These are phyloP conservation scores for Candida dubliniensis DNA, from an alignment of 1,139 yeast species.

Conservation along the genomic window DNA sequence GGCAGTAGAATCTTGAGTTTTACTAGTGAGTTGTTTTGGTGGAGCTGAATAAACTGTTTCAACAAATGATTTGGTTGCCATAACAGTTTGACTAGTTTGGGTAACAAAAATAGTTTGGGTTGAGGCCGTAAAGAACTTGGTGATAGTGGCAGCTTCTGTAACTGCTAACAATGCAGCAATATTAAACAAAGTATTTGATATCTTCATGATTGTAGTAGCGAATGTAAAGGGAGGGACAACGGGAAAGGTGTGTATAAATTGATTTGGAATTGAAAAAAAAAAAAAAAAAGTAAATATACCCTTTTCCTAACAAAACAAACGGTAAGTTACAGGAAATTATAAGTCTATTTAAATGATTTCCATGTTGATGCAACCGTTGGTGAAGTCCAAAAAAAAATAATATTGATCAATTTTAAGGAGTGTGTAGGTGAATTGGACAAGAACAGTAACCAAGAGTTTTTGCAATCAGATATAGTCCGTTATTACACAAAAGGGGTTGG, in stretches of 20 bases:
- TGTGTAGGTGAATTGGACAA: too few species aligned
- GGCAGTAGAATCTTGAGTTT: slow-evolving; percentile 18
- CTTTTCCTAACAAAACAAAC: too few species aligned
- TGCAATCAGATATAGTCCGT: too few species aligned
- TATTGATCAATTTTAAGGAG: too few species aligned
- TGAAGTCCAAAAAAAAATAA: too few species aligned
- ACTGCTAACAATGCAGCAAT: slow-evolving; percentile 9
- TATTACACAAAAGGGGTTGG: too few species aligned
- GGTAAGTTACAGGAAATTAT: too few species aligned
- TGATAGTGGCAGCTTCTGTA: slow-evolving; percentile 21
- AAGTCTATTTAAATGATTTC: too few species aligned
- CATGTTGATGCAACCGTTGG: too few species aligned
- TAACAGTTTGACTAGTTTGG: slow-evolving; percentile 19
- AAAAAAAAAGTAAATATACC: not conserved
- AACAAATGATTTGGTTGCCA: slow-evolving; percentile 11
- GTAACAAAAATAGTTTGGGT: slow-evolving; percentile 24
- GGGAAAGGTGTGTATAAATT: too few species aligned
- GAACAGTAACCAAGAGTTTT: too few species aligned
- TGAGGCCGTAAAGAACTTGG: slow-evolving; percentile 25
- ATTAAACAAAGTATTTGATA: slow-evolving; percentile 4
- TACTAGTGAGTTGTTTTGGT: slow-evolving; percentile 15
- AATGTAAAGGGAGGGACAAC: not conserved
- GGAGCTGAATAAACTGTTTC: slow-evolving; percentile 10
- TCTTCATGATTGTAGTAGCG: slow-evolving; percentile 3
- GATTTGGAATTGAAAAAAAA: not conserved